Evolutionary conservation across 2,329 filamentous ascomycete species (phyloP).

Genomic region (Fusarium papillatum): DNA sequence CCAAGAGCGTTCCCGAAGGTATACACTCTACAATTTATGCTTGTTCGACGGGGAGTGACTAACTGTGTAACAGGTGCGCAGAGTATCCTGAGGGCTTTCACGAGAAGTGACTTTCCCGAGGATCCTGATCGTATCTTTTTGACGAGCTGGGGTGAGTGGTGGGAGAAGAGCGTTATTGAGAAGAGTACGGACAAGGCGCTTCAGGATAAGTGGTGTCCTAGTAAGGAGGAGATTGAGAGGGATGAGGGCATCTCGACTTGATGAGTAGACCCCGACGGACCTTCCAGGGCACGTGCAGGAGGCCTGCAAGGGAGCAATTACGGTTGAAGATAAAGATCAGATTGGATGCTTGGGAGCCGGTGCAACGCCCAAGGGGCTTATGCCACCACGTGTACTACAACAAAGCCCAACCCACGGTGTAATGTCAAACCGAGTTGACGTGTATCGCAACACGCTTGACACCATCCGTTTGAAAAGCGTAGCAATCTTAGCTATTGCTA

Average conservation of each 20-base stretch:
- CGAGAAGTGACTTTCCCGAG: conserved; percentile 60
- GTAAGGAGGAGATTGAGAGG: conserved; percentile 61
- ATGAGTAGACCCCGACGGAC: background rate
- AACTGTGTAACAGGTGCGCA: conserved; percentile 53
- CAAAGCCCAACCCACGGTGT: background rate
- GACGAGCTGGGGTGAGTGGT: conserved; percentile 70
- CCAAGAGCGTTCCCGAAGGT: conserved; percentile 63
- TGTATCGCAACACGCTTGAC: background rate
- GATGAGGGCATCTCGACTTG: conserved; percentile 49
- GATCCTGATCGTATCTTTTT: conserved; percentile 67
- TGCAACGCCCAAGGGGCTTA: background rate
- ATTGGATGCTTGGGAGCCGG: background rate
- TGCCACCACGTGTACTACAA: background rate
- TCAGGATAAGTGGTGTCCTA: conserved; percentile 66
- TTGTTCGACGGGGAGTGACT: conserved; percentile 9
- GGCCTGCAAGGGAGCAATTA: background rate
- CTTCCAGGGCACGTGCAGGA: background rate
- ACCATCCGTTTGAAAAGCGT: background rate
- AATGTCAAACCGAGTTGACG: background rate
- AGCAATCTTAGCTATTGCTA: background rate
- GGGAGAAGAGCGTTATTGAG: conserved; percentile 58
- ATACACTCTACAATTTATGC: background rate
- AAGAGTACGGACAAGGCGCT: conserved; percentile 58
- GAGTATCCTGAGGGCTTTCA: conserved; percentile 60
- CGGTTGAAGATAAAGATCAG: background rate